Evolutionary conservation across 768 basidiomycete genomes (phyloP).

Genomic region (Tylopilus vinaceipallidus): DNA sequence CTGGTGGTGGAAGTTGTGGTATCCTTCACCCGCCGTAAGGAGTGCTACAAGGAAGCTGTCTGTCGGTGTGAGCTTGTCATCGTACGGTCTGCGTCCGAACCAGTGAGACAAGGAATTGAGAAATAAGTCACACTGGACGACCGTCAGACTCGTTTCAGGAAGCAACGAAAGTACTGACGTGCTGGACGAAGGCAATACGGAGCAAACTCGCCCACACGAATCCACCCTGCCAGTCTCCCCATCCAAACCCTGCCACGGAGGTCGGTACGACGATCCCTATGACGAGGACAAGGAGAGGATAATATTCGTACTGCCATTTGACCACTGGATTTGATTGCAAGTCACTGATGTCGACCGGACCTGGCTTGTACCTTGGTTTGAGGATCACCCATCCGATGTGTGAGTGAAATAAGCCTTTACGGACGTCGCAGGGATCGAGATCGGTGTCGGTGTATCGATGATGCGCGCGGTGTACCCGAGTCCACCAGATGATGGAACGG

Average conservation of each 20-base stretch:
- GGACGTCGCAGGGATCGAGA: slow-evolving; percentile 89
- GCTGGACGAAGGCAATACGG: slow-evolving; percentile 75
- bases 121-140: slow-evolving; percentile 87
- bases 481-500: slow-evolving; percentile 98
- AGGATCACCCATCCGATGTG: slow-evolving; percentile 90
- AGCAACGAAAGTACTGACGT: slow-evolving; percentile 47
- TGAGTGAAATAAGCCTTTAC: slow-evolving; percentile 78
- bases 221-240: slow-evolving; percentile 26
- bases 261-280: slow-evolving; percentile 74
- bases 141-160: background rate
- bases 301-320: slow-evolving; percentile 81
- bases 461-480: slow-evolving; percentile 89
- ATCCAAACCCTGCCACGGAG: slow-evolving; percentile 14
- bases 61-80: slow-evolving; percentile 89
- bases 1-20: slow-evolving; percentile 95
- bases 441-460: slow-evolving; percentile 95
- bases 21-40: slow-evolving; percentile 88
- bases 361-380: slow-evolving; percentile 84
- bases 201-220: slow-evolving; percentile 40
- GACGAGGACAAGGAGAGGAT: slow-evolving; percentile 59
- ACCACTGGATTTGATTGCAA: slow-evolving; percentile 73
- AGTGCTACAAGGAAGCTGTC: slow-evolving; percentile 86
- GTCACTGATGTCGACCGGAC: slow-evolving; percentile 83
- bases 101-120: slow-evolving; percentile 94
- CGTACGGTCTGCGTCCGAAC: slow-evolving; percentile 86